A percentile compares a stretch with the other conserved stretches of the same genome.
Conservation (phyloP, 2,329 filamentous ascomycete genomes). For the Ophiognomonia clavigignenti-juglandacearum region DNA sequence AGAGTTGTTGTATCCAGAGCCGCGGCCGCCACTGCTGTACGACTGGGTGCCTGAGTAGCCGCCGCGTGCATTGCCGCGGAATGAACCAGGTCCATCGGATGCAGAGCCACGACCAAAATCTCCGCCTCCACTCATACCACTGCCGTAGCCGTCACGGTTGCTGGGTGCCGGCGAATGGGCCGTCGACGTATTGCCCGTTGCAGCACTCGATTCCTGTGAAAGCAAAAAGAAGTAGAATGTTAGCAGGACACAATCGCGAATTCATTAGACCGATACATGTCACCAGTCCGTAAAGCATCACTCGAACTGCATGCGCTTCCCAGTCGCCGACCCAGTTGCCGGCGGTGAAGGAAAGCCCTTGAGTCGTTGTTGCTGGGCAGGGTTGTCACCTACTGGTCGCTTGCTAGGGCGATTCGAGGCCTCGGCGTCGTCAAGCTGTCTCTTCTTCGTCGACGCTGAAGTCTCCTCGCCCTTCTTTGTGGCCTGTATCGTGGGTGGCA, state of each 20-base stretch:
- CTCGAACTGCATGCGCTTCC: background rate
- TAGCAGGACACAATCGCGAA: background rate
- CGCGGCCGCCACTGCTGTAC: too few species aligned
- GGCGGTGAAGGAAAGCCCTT: background rate
- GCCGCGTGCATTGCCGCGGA: background rate
- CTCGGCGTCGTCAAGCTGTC: constrained; percentile 34
- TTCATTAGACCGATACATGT: too few species aligned
- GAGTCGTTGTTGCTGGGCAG: background rate
- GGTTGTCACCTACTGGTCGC: constrained; percentile 31
- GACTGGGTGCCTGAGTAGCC: background rate
- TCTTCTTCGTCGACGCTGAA: constrained; percentile 32
- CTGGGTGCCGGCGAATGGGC: background rate
- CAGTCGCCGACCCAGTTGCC: background rate
- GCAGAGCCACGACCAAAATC: background rate
- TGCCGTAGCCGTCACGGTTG: background rate
- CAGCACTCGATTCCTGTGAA: background rate
- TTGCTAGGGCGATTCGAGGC: constrained; percentile 28
- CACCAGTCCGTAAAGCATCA: background rate
- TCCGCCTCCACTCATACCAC: background rate
- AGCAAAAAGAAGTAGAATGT: background rate
- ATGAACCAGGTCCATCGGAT: background rate
- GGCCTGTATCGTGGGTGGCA: constrained; percentile 7
- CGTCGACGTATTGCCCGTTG: background rate
- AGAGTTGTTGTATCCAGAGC: too few species aligned
- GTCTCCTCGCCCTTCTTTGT: constrained; percentile 3